Evolutionary conservation across 129 eudicot genomes (phyloP).

Genomic region (Apium graveolens): DNA sequence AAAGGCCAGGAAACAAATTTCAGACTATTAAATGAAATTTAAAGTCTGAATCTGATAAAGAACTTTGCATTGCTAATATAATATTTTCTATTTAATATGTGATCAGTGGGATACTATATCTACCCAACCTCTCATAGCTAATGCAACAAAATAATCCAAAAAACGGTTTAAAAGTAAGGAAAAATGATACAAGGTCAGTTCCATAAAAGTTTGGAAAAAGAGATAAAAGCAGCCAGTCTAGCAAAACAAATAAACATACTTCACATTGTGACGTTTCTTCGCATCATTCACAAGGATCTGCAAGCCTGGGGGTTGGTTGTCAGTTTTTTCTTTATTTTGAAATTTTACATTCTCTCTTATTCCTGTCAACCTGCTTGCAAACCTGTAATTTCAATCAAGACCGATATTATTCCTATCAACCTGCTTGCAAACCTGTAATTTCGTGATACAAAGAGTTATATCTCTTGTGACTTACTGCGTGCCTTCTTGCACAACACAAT

Average conservation of each 20-base stretch:
- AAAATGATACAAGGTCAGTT: neutral
- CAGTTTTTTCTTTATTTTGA: conserved; percentile 51
- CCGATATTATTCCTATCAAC: conserved; percentile 54
- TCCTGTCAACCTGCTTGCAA: conserved; percentile 82
- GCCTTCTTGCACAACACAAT: conserved; percentile 65
- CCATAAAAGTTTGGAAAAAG: neutral
- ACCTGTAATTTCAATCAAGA: conserved; percentile 37
- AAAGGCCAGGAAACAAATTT: neutral
- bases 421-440: conserved; percentile 80
- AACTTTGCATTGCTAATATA: neutral
- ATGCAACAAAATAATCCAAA: neutral
- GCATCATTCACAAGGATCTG: conserved; percentile 66
- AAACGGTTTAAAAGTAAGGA: neutral
- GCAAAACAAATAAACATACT: conserved; percentile 33
- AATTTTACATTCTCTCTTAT: conserved; percentile 77
- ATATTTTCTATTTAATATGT: neutral
- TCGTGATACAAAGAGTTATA: neutral
- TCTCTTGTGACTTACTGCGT: conserved; percentile 60
- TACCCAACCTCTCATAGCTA: neutral
- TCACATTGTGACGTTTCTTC: conserved; percentile 69
- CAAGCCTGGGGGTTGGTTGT: conserved; percentile 54
- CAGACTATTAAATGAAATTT: neutral
- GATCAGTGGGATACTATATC: neutral
- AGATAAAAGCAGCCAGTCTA: neutral
- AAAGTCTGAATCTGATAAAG: neutral